Percentiles rank a stretch among this genome's conserved stretches.
Evolutionary conservation across 176 grass and related monocot genomes (phyloP).

Genomic region (Areca catechu): DNA sequence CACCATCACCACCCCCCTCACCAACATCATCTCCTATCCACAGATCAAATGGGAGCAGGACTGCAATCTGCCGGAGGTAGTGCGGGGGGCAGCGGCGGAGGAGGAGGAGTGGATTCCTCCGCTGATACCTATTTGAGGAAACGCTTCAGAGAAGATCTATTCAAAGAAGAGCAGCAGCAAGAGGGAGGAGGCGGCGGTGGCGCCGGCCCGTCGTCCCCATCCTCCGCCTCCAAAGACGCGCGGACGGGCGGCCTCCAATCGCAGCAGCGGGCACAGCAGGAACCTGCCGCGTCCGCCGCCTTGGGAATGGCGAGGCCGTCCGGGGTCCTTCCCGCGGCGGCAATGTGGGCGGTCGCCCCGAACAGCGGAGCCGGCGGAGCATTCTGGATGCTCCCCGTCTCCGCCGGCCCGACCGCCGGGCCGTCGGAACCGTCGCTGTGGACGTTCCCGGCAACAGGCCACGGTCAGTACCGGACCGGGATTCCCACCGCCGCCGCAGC

Average conservation of each 20-base stretch:
- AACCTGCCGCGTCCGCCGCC: slow-evolving; percentile 18
- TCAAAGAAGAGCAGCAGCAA: slow-evolving; percentile 62
- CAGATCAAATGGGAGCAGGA: slow-evolving; percentile 9
- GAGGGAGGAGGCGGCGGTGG: not conserved
- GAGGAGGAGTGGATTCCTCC: slow-evolving; percentile 24
- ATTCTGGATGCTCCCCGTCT: slow-evolving; percentile 93
- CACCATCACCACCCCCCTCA: slow-evolving; percentile 36
- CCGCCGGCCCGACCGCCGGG: slow-evolving; percentile 29
- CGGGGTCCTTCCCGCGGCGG: slow-evolving; percentile 11
- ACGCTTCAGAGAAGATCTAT: slow-evolving; percentile 80
- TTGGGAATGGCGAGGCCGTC: slow-evolving; percentile 18
- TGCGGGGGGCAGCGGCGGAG: slow-evolving; percentile 7
- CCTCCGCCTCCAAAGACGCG: slow-evolving; percentile 14
- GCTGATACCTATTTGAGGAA: slow-evolving; percentile 75
- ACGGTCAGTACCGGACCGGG: slow-evolving; percentile 22
- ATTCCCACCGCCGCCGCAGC: slow-evolving; percentile 17
- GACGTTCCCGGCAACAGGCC: slow-evolving; percentile 39
- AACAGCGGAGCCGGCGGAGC: slow-evolving; percentile 46
- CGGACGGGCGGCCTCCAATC: slow-evolving; percentile 5
- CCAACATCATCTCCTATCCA: slow-evolving; percentile 33
- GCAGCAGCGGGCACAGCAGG: slow-evolving; percentile 14
- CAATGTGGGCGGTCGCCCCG: slow-evolving; percentile 85
- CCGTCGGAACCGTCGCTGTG: slow-evolving; percentile 66
- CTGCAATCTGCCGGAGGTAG: not conserved
- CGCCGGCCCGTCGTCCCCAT: slow-evolving; percentile 29